Base-by-base conservation (phyloP, 108 stramenopile genomes). In the Skeletonema costatum region DNA sequence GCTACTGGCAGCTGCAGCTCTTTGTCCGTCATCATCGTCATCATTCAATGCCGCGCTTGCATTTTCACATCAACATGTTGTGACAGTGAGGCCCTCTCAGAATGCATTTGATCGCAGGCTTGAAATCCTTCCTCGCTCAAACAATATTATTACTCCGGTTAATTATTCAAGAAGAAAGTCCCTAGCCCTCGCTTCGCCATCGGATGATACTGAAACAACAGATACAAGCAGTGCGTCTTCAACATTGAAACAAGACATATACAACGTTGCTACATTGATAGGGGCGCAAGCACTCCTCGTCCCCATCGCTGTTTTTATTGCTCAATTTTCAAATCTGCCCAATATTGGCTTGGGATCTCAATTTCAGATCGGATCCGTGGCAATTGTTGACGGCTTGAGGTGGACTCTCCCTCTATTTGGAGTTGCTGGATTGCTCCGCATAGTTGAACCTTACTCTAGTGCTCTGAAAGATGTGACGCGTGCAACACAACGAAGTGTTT, bases 401-500 rank as follows among this genome's bases (percentile, higher is more conserved):
- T 84, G 72, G 75, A 88, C 90, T 1, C 46, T 80, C 17, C 94
- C 94, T 1, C 32, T 95, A 32, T 89, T 85, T 36, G 69, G 51
- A 5, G 50, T 91, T 10, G 93, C 90, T 0, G 64, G 66, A 21
- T 35, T 81, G 29, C 63, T 94, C 66, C 83, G 86, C 60, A 32
- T 81, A 10, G 58, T 90, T n/a, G 91, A 94, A 78, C 85, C 87
- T 21, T 66, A 80, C 19, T 77, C 91, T 32, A 84, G 82, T 14
- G 90, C 91, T 31, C 56, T 94, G 32, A 84, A 90, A 73, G 80
- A 90, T 5, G 91, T 94, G 1, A 89, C 91, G 9, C 87, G 76
- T 33, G 92, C 94, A 2, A 95, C 94, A 2, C 94, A 92, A 71
- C 71, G 87, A 10, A 91, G 87, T 71, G 89, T 93, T 2, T 73